Conservation (phyloP, 129 eudicot genomes). For the Flaveria ramosissima region DNA sequence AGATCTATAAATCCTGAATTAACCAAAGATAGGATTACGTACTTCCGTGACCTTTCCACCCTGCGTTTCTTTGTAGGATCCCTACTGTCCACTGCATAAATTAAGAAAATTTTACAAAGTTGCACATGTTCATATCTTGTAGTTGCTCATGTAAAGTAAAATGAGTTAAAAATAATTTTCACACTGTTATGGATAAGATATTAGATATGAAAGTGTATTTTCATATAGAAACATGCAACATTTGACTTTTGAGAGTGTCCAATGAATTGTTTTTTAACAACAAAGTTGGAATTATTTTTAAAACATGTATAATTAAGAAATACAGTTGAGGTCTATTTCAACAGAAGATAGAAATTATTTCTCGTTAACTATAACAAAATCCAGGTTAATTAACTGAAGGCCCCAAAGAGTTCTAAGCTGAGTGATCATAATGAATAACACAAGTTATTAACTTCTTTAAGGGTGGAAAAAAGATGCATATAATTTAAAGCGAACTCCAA, state of each 20-base stretch:
- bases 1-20: conserved; percentile 10
- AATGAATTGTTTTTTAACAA: background rate
- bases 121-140: background rate
- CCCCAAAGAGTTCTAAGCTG: background rate
- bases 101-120: background rate
- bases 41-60: conserved; percentile 84
- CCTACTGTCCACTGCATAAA: conserved; percentile 61
- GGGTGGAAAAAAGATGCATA: conserved; percentile 5
- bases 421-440: background rate
- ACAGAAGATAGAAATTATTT: background rate
- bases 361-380: background rate
- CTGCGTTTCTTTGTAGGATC: conserved; percentile 83
- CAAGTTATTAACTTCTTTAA: background rate
- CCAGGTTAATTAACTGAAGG: background rate
- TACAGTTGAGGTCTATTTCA: background rate
- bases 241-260: conserved; percentile 1
- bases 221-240: background rate
- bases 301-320: background rate
- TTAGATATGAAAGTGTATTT: background rate
- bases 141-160: conserved; percentile 4
- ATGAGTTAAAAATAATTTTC: conserved; percentile 1
- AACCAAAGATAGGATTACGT: conserved; percentile 37
- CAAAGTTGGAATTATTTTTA: background rate
- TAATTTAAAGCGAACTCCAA: background rate
- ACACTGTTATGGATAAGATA: background rate